Base-by-base conservation (phyloP, 495 filamentous ascomycete species). In the Lophium mytilinum region DNA sequence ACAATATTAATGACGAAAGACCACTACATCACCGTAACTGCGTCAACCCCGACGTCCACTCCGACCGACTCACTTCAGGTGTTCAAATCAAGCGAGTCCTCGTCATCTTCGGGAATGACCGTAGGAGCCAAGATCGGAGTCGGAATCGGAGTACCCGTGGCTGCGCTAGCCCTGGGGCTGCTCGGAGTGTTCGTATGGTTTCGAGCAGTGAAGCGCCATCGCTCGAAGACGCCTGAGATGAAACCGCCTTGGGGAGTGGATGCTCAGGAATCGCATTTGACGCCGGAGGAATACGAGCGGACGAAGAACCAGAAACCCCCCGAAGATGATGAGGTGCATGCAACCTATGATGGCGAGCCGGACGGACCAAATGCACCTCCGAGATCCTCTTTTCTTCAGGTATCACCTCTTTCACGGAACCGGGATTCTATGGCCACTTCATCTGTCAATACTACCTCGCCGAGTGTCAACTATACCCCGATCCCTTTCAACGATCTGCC, bases 321-420 rank as follows among this genome's bases (percentile, higher is more conserved):
- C 45, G 30, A 53, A 60, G 39, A 36, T n/a, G 24, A 49, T 48
- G 15, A 48, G 50, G 12, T 17, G 37, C 3, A n/a, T 53, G 19
- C 17, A 12, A 10, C 21, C 14, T 6, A 41, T 17, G 17, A 8
- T 3, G 39, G 3, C 2, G 39, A 8, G 24, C 3, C 24, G 24
- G 24, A 30, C 3, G 24, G 6, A 6, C 24, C 24, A 6, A 6
- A 2, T 30, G 24, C 24, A 6, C 24, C 24, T 2, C 24, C 2
- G 24, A 30, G 24, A 30, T 30, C 24, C 24, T 30, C 24, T 2
- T 6, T 30, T 30, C 24, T 30, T 30, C 24, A 30, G 24, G 24
- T 30, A 30, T 30, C 24, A 30, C 24, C 24, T 3, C 24, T 30
- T 30, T 30, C 24, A 30, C 24, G 24, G 24, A 30, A 30, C 24